phyloP scores from a whole-genome alignment of 257 asterid species.

The Solanum chmielewskii region DNA sequence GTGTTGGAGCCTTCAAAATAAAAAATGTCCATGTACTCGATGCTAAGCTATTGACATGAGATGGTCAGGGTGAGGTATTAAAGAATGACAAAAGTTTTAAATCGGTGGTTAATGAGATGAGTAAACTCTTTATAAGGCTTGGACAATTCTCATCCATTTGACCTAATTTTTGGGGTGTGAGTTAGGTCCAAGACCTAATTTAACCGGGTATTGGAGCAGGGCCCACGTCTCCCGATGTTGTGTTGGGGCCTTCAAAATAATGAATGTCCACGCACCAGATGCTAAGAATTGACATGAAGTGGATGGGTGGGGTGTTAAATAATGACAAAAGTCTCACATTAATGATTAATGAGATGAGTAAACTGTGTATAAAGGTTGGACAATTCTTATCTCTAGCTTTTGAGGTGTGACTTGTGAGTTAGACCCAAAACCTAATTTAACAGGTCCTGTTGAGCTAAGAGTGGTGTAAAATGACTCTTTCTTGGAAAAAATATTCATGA shows the following conservation, averaged over 20 bases:
- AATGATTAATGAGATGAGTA: background rate
- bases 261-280: fast-evolving
- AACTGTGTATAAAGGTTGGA: background rate
- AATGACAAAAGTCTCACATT: background rate
- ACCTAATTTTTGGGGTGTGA: too few species aligned
- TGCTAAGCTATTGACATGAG: too few species aligned
- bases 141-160: fast-evolving
- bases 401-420: background rate
- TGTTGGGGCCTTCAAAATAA: background rate
- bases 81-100: too few species aligned
- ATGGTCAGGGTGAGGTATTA: too few species aligned
- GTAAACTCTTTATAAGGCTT: too few species aligned
- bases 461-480: background rate
- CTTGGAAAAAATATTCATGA: background rate
- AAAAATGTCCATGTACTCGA: too few species aligned
- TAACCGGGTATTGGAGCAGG: background rate
- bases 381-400: too few species aligned
- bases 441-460: background rate
- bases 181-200: background rate
- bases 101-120: background rate
- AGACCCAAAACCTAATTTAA: background rate
- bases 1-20: too few species aligned
- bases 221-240: background rate
- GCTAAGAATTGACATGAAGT: background rate
- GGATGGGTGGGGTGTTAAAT: background rate